Evolutionary conservation across 202 grass and related monocot species (phyloP), one percentile per base, ranked within the genome.

Genomic region (Hordeum pubiflorum): DNA sequence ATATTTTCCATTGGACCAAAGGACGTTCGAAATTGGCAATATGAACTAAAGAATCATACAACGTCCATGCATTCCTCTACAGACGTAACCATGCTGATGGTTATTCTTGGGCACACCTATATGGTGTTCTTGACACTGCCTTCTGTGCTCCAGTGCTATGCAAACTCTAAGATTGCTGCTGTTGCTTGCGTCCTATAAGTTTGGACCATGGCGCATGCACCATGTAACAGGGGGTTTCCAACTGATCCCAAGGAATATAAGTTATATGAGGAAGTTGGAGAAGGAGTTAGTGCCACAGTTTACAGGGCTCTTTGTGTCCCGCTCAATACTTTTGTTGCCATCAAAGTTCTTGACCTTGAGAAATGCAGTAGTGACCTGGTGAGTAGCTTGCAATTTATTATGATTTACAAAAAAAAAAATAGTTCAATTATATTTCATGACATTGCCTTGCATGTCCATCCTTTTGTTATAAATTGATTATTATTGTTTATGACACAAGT

Each of bases 311-410:
- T 93, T 29, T 98, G 96, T 57, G 48, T 98, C 64, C 89, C 96
- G 37, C 80, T 91, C 75, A 88, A 98, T 86, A 61, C 84, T 77
- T 86, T 88, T 74, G 96, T 98, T 85, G 96, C 90, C 52, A 95
- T 98, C 59, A 98, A 98, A 85, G 90, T 95, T 86, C 92, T 98
- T 83, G 90, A 98, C 78, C 88, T 98, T 68, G 96, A 98, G 86
- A 98, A 91, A 85, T 98, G 92, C 85, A 95, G 70, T 78, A 93
- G 88, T 87, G 96, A 98, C 79, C 71, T 98, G 80, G 96, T 98
- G 88, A 73, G 84, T 72, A 62, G 48, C 64, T 52, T 81, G 72
- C 61, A 69, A 32, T 66, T 67, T 83, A 54, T 67, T 58, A 31
- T 75, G 46, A 56, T 69, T 23, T 31, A 29, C 74, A 61, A 14